Evolutionary conservation across 768 basidiomycete genomes (phyloP).

Genomic region (Sporobolomyces phaffii): DNA sequence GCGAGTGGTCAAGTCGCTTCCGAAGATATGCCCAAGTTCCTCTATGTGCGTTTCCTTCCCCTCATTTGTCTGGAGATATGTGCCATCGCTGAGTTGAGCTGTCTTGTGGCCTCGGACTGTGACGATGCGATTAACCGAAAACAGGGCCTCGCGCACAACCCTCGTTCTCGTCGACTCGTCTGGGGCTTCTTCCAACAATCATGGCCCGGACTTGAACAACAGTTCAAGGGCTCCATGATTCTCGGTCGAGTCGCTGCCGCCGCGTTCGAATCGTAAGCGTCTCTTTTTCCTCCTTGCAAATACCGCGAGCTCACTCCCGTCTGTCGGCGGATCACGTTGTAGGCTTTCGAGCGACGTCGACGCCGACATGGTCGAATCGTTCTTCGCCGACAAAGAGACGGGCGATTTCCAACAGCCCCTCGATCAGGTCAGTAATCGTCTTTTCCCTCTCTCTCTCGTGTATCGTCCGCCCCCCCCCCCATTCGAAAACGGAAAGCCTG

Average conservation of each 20-base stretch:
- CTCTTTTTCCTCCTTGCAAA: not conserved
- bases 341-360: slow-evolving; percentile 11
- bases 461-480: no score
- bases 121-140: not conserved
- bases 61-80: not conserved
- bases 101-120: not conserved
- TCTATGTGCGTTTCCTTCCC: not conserved
- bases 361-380: slow-evolving; percentile 21
- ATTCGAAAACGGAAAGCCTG: no score
- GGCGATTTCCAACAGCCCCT: slow-evolving; percentile 18
- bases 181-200: slow-evolving; percentile 24
- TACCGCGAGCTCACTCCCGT: no score
- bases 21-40: slow-evolving; percentile 11
- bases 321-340: no score
- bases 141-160: slow-evolving; percentile 28
- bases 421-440: not conserved
- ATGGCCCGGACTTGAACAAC: slow-evolving; percentile 18
- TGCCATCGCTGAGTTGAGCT: no score
- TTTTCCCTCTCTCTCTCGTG: not conserved
- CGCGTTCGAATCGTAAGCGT: slow-evolving; percentile 20
- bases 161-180: slow-evolving; percentile 10
- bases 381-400: slow-evolving; percentile 23
- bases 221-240: slow-evolving; percentile 11
- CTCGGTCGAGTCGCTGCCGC: slow-evolving; percentile 21
- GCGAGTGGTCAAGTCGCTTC: slow-evolving; percentile 16